Evolutionary conservation across 805 yeast genomes (phyloP), one percentile per base, ranked within the genome.

Genomic region (Hermanozyma aechmeae): DNA sequence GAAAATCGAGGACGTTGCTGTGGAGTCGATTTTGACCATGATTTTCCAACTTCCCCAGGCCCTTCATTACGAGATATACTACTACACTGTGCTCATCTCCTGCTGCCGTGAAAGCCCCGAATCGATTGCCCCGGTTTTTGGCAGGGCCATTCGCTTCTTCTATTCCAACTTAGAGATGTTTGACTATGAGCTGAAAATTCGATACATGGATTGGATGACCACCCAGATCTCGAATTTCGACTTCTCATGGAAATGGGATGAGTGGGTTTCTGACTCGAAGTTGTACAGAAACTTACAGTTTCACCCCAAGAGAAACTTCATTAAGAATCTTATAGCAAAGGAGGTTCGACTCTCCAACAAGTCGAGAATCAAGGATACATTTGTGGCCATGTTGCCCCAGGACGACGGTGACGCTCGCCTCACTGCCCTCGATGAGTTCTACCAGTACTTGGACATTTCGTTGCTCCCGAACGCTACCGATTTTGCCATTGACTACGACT

Each of bases 181-280:
- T 7, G 24, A 22, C 24, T 22, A 22, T 12, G 96, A 86, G 53
- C 59, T 83, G 30, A 70, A 76, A 39, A 65, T 73, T 35, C 65
- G 87, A 35, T 81, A 73, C 40, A 62, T 84, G 44, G 89, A 82
- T 53, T 92, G 97, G 97, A 78, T 93, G 63, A 69, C 94, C 1
- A 78, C 83, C 32, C 98, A 92, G 56, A 72, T 92, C 51, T 81
- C 94, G 45, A 92, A 89, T 50, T 92, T 89, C 53, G 86, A 81
- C 33, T 92, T 84, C 57, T 83, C 87, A 21, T 92, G 99, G 99
- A 85, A 86, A 49, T 92, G 98, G 98, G 75, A 73, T 38, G 97
- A 87, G 53, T 92, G 98, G 98, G 73, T 68, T 16, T 57, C 53
- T 3, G 82, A 77, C 43, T 66, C 78, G 0, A 43, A 50, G n/a